Evolutionary conservation across 2,329 filamentous ascomycete genomes (phyloP).

Genomic region (Coniella vitis): DNA sequence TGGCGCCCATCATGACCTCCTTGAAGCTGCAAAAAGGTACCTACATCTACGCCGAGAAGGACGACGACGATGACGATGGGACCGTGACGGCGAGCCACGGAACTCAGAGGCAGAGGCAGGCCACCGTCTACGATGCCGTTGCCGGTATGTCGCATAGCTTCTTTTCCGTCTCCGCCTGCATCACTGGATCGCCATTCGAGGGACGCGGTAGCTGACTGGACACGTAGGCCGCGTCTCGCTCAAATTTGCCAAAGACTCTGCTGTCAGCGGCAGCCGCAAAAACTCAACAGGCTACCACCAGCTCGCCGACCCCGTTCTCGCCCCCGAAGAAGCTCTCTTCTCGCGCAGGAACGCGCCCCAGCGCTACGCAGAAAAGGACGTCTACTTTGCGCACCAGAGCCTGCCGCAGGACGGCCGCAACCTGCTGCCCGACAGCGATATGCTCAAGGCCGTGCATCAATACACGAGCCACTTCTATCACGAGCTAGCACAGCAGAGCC

Average conservation of each 20-base stretch:
- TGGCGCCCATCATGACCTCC: constrained; percentile 20
- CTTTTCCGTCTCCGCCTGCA: neutral
- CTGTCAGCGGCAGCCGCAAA: constrained; percentile 9
- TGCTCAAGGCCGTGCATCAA: constrained; percentile 61
- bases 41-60: constrained; percentile 17
- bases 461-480: constrained; percentile 64
- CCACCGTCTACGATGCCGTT: constrained; percentile 66
- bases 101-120: constrained; percentile 27
- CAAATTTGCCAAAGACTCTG: constrained; percentile 11
- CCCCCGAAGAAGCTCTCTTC: constrained; percentile 68
- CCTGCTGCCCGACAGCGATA: constrained; percentile 58
- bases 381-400: constrained; percentile 62
- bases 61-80: too few species aligned
- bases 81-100: constrained; percentile 20
- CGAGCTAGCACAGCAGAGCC: constrained; percentile 22
- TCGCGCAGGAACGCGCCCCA: constrained; percentile 55
- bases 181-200: too few species aligned
- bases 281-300: constrained; percentile 20
- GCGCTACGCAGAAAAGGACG: constrained; percentile 63
- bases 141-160: constrained; percentile 44
- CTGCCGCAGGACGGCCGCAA: constrained; percentile 38
- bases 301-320: constrained; percentile 34
- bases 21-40: constrained; percentile 17
- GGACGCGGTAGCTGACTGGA: neutral
- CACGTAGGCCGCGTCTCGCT: constrained; percentile 16